phyloP scores from a whole-genome alignment of 2,329 filamentous ascomycete genomes.

The Botryotinia globosa region DNA sequence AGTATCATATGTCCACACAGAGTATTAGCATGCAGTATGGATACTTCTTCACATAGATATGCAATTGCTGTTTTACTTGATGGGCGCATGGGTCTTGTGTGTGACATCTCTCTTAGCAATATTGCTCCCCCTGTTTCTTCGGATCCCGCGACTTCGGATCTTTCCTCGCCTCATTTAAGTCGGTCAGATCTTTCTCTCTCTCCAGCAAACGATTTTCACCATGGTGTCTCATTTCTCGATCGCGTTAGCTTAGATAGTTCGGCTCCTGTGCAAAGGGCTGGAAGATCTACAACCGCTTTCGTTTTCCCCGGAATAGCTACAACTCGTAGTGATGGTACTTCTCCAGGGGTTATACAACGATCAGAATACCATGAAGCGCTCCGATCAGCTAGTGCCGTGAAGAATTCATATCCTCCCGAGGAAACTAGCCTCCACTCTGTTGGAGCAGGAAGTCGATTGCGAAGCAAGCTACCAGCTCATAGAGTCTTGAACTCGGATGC shows the following conservation, averaged over 20 bases:
- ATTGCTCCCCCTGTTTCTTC: conserved; percentile 4
- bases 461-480: conserved; percentile 21
- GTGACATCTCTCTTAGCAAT: conserved; percentile 45
- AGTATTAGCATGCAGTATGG: conserved; percentile 60
- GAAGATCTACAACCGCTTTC: conserved; percentile 23
- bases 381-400: conserved; percentile 16
- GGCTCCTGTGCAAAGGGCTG: conserved; percentile 18
- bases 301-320: conserved; percentile 32
- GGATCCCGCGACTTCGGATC: background rate
- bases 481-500: background rate
- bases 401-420: conserved; percentile 22
- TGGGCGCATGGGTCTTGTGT: conserved; percentile 59
- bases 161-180: background rate
- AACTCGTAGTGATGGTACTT: conserved; percentile 19
- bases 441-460: conserved; percentile 12
- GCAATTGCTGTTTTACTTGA: conserved; percentile 58
- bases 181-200: background rate
- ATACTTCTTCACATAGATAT: conserved; percentile 54
- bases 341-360: conserved; percentile 21
- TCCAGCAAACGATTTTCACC: background rate
- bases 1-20: conserved; percentile 55
- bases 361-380: conserved; percentile 26
- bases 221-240: conserved; percentile 29
- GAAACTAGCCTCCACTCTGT: conserved; percentile 19
- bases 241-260: conserved; percentile 31